Percentiles rank a stretch among this genome's conserved stretches.
Conservation (phyloP, 2,329 filamentous ascomycete genomes). For the Fusarium sp. region DNA sequence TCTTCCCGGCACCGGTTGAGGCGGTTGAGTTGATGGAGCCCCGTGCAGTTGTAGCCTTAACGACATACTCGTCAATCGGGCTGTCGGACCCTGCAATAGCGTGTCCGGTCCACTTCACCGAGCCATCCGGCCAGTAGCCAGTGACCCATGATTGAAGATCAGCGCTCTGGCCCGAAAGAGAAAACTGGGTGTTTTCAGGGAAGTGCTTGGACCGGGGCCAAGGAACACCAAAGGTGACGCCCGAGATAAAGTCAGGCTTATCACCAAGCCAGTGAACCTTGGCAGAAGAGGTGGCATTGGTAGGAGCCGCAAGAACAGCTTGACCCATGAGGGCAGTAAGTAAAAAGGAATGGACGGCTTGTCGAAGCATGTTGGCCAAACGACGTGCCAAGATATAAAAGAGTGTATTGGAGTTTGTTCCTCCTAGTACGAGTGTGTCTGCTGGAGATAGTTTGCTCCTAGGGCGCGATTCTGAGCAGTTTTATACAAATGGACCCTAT, state of each 20-base stretch:
- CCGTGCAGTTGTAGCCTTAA: slow-evolving; percentile 31
- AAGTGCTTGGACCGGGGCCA: slow-evolving; percentile 56
- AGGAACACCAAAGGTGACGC: slow-evolving; percentile 58
- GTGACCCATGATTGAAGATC: slow-evolving; percentile 65
- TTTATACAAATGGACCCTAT: slow-evolving; percentile 14
- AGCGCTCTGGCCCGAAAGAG: slow-evolving; percentile 37
- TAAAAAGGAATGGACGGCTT: slow-evolving; percentile 37
- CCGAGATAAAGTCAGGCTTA: slow-evolving; percentile 49
- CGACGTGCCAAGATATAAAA: slow-evolving; percentile 22
- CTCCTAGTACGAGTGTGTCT: neutral
- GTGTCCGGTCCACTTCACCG: slow-evolving; percentile 72
- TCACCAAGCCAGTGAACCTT: slow-evolving; percentile 56
- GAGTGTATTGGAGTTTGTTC: neutral
- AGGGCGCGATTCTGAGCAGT: neutral
- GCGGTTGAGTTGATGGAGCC: slow-evolving; percentile 27
- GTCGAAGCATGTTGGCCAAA: slow-evolving; percentile 29
- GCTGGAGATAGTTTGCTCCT: neutral
- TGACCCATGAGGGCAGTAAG: slow-evolving; percentile 23
- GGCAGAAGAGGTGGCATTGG: slow-evolving; percentile 36
- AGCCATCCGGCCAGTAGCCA: slow-evolving; percentile 70
- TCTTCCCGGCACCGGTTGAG: slow-evolving; percentile 2
- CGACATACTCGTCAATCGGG: slow-evolving; percentile 56
- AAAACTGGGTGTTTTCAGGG: slow-evolving; percentile 52
- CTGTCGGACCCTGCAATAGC: slow-evolving; percentile 59
- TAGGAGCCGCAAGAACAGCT: slow-evolving; percentile 20